Percentiles rank a stretch among this genome's conserved stretches.
These are phyloP conservation scores for Yarrowia phangngaensis DNA, from an alignment of 805 yeast genomes.

Conservation along the genomic window DNA sequence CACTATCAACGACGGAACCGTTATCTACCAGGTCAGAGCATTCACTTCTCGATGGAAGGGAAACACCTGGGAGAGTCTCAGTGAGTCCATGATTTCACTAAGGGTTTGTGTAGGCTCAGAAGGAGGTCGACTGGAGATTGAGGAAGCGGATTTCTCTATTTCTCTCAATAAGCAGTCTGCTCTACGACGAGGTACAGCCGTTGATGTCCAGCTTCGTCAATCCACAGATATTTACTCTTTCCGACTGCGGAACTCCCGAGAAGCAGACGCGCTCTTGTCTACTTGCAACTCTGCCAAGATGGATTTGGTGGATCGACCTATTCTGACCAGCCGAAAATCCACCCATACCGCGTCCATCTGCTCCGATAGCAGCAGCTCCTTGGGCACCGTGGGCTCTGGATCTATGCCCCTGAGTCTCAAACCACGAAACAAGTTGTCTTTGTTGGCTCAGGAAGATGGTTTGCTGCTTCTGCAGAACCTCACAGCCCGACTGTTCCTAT, in stretches of 20 bases:
- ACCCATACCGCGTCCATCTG: slow-evolving; percentile 19
- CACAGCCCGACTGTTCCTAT: slow-evolving; percentile 17
- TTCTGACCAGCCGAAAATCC: background rate
- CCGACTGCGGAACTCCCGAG: slow-evolving; percentile 24
- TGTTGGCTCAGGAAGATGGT: slow-evolving; percentile 20
- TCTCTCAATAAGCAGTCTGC: slow-evolving; percentile 20
- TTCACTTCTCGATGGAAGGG: slow-evolving; percentile 24
- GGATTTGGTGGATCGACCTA: slow-evolving; percentile 22
- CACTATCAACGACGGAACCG: slow-evolving; percentile 3
- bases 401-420: slow-evolving; percentile 6
- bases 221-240: slow-evolving; percentile 19
- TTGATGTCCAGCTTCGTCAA: slow-evolving; percentile 25
- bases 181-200: slow-evolving; percentile 26
- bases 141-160: background rate
- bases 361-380: slow-evolving; percentile 6
- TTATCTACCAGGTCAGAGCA: slow-evolving; percentile 9
- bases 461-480: slow-evolving; percentile 22
- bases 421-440: slow-evolving; percentile 24
- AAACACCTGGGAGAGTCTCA: slow-evolving; percentile 12
- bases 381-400: slow-evolving; percentile 14
- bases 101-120: slow-evolving; percentile 15
- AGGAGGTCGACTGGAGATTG: slow-evolving; percentile 7
- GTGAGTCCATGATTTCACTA: background rate
- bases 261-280: slow-evolving; percentile 15
- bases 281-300: slow-evolving; percentile 22